phyloP scores from a whole-genome alignment of 208 protist genomes.

The Tetramitus jugosus region DNA sequence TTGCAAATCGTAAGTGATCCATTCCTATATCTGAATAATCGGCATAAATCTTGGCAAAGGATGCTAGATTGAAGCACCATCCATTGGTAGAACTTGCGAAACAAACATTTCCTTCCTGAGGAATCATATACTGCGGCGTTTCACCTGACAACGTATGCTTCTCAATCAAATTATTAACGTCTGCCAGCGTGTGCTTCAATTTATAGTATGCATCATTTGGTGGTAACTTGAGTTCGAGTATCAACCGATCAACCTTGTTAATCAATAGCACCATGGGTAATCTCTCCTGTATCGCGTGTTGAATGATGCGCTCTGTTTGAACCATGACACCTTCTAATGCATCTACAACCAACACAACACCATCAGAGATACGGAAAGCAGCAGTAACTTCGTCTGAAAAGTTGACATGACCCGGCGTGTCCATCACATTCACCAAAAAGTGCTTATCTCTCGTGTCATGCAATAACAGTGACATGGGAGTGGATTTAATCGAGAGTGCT shows the following conservation, averaged over 20 bases:
- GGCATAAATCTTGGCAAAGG: slow-evolving; percentile 87
- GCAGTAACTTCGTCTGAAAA: slow-evolving; percentile 89
- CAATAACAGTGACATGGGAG: slow-evolving; percentile 64
- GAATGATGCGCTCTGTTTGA: slow-evolving; percentile 67
- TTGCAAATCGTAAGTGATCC: slow-evolving; percentile 53
- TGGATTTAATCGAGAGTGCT: slow-evolving; percentile 60
- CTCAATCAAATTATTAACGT: slow-evolving; percentile 82
- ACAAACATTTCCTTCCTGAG: slow-evolving; percentile 72
- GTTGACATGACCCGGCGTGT: slow-evolving; percentile 96
- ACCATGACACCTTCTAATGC: slow-evolving; percentile 85
- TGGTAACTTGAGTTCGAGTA: slow-evolving; percentile 96
- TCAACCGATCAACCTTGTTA: slow-evolving; percentile 95
- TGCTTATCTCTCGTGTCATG: slow-evolving; percentile 49
- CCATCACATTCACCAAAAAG: slow-evolving; percentile 89
- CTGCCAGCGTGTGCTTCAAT: slow-evolving; percentile 84
- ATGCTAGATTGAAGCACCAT: slow-evolving; percentile 82
- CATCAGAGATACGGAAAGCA: slow-evolving; percentile 85
- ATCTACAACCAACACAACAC: slow-evolving; percentile 91
- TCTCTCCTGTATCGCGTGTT: slow-evolving; percentile 61
- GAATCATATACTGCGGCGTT: slow-evolving; percentile 43
- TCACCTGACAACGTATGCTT: neutral
- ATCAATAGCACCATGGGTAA: slow-evolving; percentile 81
- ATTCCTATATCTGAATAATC: slow-evolving; percentile 45
- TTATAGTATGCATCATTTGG: slow-evolving; percentile 96
- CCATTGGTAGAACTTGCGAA: slow-evolving; percentile 72